Base-by-base conservation (phyloP, 257 asterid species). In the Ilex asprella region DNA sequence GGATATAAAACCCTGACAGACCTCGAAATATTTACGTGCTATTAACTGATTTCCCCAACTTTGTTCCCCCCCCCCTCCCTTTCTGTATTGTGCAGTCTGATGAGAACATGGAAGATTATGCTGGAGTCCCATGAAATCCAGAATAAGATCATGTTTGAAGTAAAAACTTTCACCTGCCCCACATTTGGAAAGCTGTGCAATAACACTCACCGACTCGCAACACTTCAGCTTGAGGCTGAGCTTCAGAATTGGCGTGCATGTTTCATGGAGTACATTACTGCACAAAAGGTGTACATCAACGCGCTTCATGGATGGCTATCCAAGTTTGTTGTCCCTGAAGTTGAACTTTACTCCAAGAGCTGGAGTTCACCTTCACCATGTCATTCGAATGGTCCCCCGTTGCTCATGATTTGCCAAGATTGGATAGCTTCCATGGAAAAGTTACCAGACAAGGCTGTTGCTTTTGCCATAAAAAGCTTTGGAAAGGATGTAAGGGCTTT, bases 101-200 rank as follows among this genome's bases (percentile, higher is more conserved):
- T 77, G 77, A 77, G 72, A 62, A 80, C 86, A 63, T 92, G 97
- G 99, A 82, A 76, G 62, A 61, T 73, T 8, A 85, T 92, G 91
- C 44, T 79, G 81, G 97, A 85, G 59, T 84, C 86, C 9, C 97
- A 92, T 16, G 95, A 89, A 70, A 86, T 92, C 78, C 99, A 92
- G 86, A 81, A 76, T 27, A 92, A 83, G 79, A 85, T 92, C 59
- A 86, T 92, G 69, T 78, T 75, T 9, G 91, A 92, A 69, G 97
- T 89, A 66, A 79, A 78, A 61, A 78, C 81, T 12, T 86, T 81
- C 62, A 74, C 82, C 65, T 83, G 97, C 67, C 96, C 94, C 12
- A 74, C 95, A 0, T 91, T 81, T 27, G 91, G 85, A 12, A 92
- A 83, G 68, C 89, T 89, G 77, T 81, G 91, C 91, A 92, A 82